A percentile compares a stretch with the other conserved stretches of the same genome.
Conservation (phyloP, 805 yeast genomes). For the Nakazawaea wickerhamii region DNA sequence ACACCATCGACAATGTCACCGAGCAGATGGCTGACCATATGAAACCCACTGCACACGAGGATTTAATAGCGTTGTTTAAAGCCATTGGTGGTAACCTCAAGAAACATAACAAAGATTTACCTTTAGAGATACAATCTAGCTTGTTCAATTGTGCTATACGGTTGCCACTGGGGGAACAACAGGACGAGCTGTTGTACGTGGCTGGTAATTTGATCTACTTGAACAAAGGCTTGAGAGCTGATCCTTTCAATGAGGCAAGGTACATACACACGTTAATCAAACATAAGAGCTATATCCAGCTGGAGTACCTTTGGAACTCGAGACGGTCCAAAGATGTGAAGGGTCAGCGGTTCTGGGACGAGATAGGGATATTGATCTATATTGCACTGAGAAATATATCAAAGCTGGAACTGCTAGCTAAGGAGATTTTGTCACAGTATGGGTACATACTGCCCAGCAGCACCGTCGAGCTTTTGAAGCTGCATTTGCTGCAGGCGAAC, state of each 20-base stretch:
- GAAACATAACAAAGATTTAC: conserved; percentile 16
- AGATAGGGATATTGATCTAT: conserved; percentile 38
- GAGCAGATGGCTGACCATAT: conserved; percentile 1
- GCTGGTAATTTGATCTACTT: conserved; percentile 40
- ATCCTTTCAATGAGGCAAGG: conserved; percentile 45
- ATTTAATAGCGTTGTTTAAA: conserved; percentile 8
- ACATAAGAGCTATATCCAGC: conserved; percentile 28
- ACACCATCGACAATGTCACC: conserved; percentile 1
- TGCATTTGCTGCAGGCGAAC: background rate
- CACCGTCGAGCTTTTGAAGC: conserved; percentile 26
- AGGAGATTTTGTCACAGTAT: conserved; percentile 22
- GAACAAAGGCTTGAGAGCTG: conserved; percentile 37
- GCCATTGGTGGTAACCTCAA: conserved; percentile 7
- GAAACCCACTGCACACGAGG: conserved; percentile 4
- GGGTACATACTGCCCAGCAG: conserved; percentile 34
- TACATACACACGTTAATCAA: conserved; percentile 40
- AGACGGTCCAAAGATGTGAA: conserved; percentile 29
- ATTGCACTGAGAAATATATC: conserved; percentile 28
- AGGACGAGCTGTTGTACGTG: conserved; percentile 27
- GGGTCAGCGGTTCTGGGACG: conserved; percentile 47
- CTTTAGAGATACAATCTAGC: conserved; percentile 30
- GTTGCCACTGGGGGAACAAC: conserved; percentile 21
- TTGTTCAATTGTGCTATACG: conserved; percentile 37
- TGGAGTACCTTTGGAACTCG: conserved; percentile 31
- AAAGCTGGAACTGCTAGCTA: conserved; percentile 31